A percentile compares a stretch with the other conserved stretches of the same genome.
Conservation (phyloP, 2,329 filamentous ascomycete species). For the Fusarium equiseti region DNA sequence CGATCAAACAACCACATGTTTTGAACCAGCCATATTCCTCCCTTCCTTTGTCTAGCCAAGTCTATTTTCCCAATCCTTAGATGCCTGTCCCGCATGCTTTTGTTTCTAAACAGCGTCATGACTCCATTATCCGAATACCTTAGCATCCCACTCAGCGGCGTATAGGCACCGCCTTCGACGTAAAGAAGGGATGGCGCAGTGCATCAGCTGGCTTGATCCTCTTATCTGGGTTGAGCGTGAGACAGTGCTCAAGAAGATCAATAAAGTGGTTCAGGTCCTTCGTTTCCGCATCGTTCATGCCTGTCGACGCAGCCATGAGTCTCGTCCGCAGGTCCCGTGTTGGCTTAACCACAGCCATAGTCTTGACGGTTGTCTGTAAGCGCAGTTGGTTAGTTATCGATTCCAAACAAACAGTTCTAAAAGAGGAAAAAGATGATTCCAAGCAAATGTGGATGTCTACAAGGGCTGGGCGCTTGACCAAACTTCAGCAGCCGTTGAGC, state of each 20-base stretch:
- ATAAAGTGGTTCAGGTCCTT: constrained; percentile 86
- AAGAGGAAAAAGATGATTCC: constrained; percentile 7
- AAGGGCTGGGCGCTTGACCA: constrained; percentile 34
- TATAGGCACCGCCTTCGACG: constrained; percentile 50
- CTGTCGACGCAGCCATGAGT: constrained; percentile 78
- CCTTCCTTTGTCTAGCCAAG: constrained; percentile 36
- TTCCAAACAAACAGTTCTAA: constrained; percentile 31
- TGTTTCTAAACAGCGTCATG: constrained; percentile 26
- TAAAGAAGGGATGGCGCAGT: constrained; percentile 89
- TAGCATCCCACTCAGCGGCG: constrained; percentile 37
- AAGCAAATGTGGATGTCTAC: constrained; percentile 23
- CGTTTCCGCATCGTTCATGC: constrained; percentile 78
- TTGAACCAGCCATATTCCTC: constrained; percentile 23
- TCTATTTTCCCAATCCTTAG: constrained; percentile 9
- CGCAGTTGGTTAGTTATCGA: constrained; percentile 36
- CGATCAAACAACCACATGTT: constrained; percentile 23
- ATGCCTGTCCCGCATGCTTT: constrained; percentile 8
- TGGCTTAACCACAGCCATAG: constrained; percentile 78
- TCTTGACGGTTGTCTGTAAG: constrained; percentile 73
- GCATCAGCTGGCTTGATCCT: constrained; percentile 88
- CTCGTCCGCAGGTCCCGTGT: constrained; percentile 85
- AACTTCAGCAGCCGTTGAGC: constrained; percentile 32
- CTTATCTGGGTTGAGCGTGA: constrained; percentile 92
- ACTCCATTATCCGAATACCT: constrained; percentile 14
- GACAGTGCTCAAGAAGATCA: constrained; percentile 88